phyloP scores from a whole-genome alignment of 2,329 filamentous ascomycete species.

The Neofusicoccum sp. region DNA sequence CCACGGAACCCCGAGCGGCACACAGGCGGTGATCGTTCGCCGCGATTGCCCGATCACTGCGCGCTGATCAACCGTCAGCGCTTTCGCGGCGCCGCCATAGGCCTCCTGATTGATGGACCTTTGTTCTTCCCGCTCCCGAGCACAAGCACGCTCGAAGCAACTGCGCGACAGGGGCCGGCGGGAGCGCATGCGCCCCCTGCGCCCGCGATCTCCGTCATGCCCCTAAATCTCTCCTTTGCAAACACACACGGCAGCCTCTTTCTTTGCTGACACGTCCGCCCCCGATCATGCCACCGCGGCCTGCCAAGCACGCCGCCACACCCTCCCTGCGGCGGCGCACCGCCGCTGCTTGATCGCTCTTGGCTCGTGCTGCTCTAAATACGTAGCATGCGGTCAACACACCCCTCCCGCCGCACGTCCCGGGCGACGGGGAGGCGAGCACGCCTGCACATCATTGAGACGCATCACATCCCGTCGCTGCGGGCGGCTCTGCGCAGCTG shows the following conservation, averaged over 20 bases:
- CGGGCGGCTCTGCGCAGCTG: not conserved
- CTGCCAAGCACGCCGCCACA: conserved; percentile 8
- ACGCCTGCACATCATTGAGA: conserved; percentile 14
- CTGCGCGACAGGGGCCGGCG: conserved; percentile 10
- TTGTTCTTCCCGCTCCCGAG: conserved; percentile 15
- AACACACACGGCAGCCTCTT: conserved; percentile 2
- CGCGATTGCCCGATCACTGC: conserved; percentile 10
- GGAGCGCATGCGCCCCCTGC: not conserved
- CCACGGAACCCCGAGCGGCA: conserved; percentile 10
- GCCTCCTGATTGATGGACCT: conserved; percentile 14
- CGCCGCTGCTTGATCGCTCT: not conserved
- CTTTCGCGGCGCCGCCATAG: conserved; percentile 6
- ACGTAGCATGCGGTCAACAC: not conserved
- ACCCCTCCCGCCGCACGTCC: conserved; percentile 1
- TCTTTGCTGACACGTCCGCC: not conserved
- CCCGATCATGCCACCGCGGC: conserved; percentile 15
- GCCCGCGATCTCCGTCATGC: conserved; percentile 10
- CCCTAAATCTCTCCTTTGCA: conserved; percentile 16
- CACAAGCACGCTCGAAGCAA: conserved; percentile 11
- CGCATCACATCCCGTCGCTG: not conserved
- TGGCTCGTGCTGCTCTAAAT: conserved; percentile 16
- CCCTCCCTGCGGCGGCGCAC: too few species aligned
- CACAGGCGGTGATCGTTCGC: conserved; percentile 9
- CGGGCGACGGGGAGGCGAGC: conserved; percentile 3
- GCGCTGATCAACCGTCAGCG: conserved; percentile 11